Evolutionary conservation across 2,329 filamentous ascomycete species (phyloP), one percentile per base, ranked within the genome.

Genomic region (Leptoxyphium fumago): DNA sequence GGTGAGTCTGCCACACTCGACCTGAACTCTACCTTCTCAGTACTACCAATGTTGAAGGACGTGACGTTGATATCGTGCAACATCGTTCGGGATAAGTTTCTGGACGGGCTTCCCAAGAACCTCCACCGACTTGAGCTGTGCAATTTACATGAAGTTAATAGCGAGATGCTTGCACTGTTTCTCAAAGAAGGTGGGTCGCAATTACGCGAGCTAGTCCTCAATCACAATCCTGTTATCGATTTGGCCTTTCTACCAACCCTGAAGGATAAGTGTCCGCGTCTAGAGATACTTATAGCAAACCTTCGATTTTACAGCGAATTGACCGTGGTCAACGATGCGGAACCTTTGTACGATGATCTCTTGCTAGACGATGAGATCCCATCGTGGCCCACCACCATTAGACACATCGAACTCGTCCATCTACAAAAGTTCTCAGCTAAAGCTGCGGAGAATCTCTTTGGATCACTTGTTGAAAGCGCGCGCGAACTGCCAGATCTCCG

Each of bases 141-240:
- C 50, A 89, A 91, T 53, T 95, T 87, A 56, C 80, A 80, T 64
- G 77, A 83, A 48, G 64, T 94, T 9, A 77, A 71, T 4, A 81
- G 84, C 1, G 71, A 78, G 3, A 72, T 78, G 46, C 64, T 95
- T 17, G 65, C 70, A 21, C 58, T 62, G 0, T 94, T 82, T 55
- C 69, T 95, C 36, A 58, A 68, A 5, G 73, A 73, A 1, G 78
- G 84, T 53, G 88, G 87, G 0, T 62, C 67, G 17, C 65, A 75
- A n/a, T 66, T 96, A 17, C 72, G 73, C 43, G 73, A 74, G 32
- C 69, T 96, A 7, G 73, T 71, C 1, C 67, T 95, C 5, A 75
- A 81, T 43, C 83, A 94, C 62, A 94, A 94, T 54, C 79, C 84
- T 48, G 78, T 80, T 2, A 68, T 95, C 34, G 82, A 79, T 53